phyloP scores from a whole-genome alignment of 768 basidiomycete genomes.

The Ramaria rubella region DNA sequence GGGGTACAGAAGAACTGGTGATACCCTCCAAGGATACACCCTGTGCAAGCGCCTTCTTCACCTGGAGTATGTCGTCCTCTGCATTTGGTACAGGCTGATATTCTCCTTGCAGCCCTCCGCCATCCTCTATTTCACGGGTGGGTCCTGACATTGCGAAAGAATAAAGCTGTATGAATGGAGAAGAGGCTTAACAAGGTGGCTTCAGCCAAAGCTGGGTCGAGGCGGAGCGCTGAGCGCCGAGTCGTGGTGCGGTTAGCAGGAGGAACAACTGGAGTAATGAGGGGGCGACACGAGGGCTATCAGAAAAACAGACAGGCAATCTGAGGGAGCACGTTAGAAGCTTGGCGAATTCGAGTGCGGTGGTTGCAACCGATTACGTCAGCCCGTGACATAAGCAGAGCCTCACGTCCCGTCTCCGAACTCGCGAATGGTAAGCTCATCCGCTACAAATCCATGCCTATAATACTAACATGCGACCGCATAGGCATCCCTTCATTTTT shows the following conservation, averaged over 20 bases:
- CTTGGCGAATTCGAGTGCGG: too few species aligned
- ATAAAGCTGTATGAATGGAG: background rate
- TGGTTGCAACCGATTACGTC: too few species aligned
- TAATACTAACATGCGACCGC: too few species aligned
- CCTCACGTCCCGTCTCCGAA: too few species aligned
- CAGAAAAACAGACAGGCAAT: too few species aligned
- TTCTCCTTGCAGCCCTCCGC: slow-evolving; percentile 1
- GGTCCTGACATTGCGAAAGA: background rate
- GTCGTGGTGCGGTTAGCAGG: too few species aligned
- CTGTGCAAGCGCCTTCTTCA: slow-evolving; percentile 46
- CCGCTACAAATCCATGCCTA: too few species aligned
- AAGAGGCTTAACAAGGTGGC: background rate
- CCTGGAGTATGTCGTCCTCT: slow-evolving; percentile 43
- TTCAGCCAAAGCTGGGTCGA: background rate
- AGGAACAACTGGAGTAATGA: too few species aligned
- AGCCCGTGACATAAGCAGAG: too few species aligned
- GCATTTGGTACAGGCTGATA: slow-evolving; percentile 19
- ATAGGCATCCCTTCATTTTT: slow-evolving; percentile 83
- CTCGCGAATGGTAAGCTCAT: too few species aligned
- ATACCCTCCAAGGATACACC: slow-evolving; percentile 23
- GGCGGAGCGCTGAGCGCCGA: background rate
- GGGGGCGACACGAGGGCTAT: too few species aligned
- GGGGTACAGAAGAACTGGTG: slow-evolving; percentile 45
- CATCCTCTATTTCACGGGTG: background rate
- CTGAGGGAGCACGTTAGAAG: too few species aligned